Evolutionary conservation across 2,329 filamentous ascomycete genomes (phyloP), one percentile per base, ranked within the genome.

Genomic region (Onygenales sp.): DNA sequence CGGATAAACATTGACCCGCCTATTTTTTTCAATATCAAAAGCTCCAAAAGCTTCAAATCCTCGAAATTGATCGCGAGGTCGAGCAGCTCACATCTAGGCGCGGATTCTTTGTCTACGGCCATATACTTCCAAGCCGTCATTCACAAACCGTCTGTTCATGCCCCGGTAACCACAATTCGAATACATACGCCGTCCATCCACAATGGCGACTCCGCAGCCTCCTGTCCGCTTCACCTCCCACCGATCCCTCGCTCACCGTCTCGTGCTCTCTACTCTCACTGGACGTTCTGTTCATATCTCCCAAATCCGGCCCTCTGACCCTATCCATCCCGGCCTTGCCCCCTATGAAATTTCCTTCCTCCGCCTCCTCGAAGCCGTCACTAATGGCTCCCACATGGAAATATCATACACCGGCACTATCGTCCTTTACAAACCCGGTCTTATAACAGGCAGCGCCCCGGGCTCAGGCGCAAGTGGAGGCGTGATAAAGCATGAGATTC

Each of bases 361-460:
- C 34, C 91, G 93, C 54, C 86, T 98, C 14, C 84, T 98, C 65
- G 93, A 97, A 70, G 81, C 88, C 61, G 80, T 98, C 63, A 98
- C 93, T 65, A 98, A 98, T 77, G 93, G 93, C 72, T 88, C 87
- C 54, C 84, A 87, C 53, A 89, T 97, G 74, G 91, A 96, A 65
- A 95, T 98, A 62, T 95, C 90, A 9, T 93, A 95, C 74, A 96
- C 90, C 1, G 93, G 93, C 66, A 97, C 93, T 0, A 91, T 89
- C 1, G 81, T 98, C 53, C 85, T 91, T 39, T 98, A 94, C 73
- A 86, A 88, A 59, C 93, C 93, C 0, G 93, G 93, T 37, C 77
- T 98, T 42, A 94, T 98, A 63, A 93, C 89, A 0, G 93, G 93
- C 57, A 86, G 85, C 46, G 83, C 87, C 27, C 78, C 87, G 17